phyloP scores from a whole-genome alignment of 2,329 filamentous ascomycete species.

The Colletotrichum musicola region DNA sequence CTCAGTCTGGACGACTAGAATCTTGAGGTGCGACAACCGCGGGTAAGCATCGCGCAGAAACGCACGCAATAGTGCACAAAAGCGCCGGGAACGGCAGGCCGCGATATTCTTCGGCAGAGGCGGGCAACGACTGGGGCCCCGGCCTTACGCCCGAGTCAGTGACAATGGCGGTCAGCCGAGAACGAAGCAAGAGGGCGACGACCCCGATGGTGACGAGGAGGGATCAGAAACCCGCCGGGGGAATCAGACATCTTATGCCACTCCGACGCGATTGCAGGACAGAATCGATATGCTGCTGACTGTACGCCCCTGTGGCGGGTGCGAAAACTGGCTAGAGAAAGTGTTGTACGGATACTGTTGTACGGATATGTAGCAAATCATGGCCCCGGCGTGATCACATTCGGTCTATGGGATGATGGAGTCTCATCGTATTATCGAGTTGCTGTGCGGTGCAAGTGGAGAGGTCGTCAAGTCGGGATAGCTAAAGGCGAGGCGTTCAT shows the following conservation, averaged over 20 bases:
- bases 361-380: too few species aligned
- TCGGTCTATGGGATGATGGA: neutral
- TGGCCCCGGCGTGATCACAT: neutral
- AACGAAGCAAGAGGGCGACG: neutral
- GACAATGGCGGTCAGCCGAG: conserved; percentile 31
- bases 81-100: neutral
- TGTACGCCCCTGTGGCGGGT: too few species aligned
- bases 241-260: too few species aligned
- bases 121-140: conserved; percentile 10
- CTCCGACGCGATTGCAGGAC: too few species aligned
- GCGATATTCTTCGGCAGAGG: conserved; percentile 14
- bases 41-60: neutral
- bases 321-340: too few species aligned
- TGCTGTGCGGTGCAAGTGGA: neutral
- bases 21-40: neutral
- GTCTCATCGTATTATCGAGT: conserved; percentile 1
- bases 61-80: neutral
- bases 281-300: too few species aligned
- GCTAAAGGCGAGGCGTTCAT: conserved; percentile 26
- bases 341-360: too few species aligned
- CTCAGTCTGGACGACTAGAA: neutral
- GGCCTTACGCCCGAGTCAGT: conserved; percentile 25
- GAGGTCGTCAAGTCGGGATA: conserved; percentile 20
- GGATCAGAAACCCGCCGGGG: too few species aligned
- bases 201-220: neutral